Evolutionary conservation across 228 moss, liverwort and hornwort species (phyloP), one percentile per base, ranked within the genome.

Genomic region (Sphagnum fallax): DNA sequence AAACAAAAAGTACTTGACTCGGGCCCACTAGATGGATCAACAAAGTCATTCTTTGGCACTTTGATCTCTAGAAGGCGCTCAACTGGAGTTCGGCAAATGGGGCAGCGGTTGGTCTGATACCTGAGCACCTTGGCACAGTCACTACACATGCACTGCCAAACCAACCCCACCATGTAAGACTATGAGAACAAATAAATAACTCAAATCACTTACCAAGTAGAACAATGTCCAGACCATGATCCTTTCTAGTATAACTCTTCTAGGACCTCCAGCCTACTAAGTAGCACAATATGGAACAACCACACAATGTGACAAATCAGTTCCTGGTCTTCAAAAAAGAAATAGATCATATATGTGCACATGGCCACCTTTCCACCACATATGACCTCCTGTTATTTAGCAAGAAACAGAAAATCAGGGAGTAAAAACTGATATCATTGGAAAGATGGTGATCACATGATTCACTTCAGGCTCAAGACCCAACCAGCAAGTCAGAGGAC

Each of bases 91-190:
- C 96, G 91, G 72, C 96, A 96, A 53, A 96, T 96, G 6, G 96
- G 96, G 69, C 96, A 96, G 52, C 96, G 92, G 69, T 90, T 96
- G 80, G 91, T 96, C 70, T 96, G 96, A 63, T 80, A 83, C 76
- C 84, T 84, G 48, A 96, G 78, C 18, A 91, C 86, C 76, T 92
- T 91, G 10, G 96, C 96, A 80, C 96, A 96, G 70, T 93, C 96
- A 73, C 91, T 91, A 72, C 96, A 96, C 96, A 96, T 96, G 69
- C 96, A 96, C 96, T 96, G 88, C 10, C 60, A 72, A 16, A 50
- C 72, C 68, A 65, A 72, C 51, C 72, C 69, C 52, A 64, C 68
- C 14, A 64, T 32, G 32, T 32, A 32, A 32, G 64, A 64, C 10
- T 47, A 64, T 5, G n/a, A 64, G 63, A 10, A 64, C 5, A 10